These are phyloP conservation scores for Rhododendron ferrugineum DNA, from an alignment of 148 eudicot species.

Conservation along the genomic window DNA sequence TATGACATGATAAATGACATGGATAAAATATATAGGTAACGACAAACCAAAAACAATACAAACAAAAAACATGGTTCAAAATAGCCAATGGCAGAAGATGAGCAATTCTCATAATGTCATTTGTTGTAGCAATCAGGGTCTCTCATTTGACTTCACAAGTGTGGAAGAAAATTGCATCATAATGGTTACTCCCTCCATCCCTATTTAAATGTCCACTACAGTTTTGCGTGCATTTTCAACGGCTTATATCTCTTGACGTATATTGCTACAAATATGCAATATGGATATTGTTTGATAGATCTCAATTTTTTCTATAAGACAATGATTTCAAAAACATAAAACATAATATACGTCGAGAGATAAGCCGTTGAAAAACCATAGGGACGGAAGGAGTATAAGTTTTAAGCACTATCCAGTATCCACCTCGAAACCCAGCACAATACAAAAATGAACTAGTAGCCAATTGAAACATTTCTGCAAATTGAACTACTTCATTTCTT, in stretches of 20 bases:
- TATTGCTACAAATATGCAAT: too few species aligned
- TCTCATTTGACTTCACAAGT: neutral
- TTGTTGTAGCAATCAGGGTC: neutral
- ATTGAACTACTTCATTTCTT: neutral
- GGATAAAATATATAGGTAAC: neutral
- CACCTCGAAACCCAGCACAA: neutral
- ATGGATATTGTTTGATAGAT: too few species aligned
- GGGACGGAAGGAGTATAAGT: neutral
- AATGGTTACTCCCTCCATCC: neutral
- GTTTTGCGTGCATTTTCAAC: too few species aligned
- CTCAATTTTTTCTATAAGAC: too few species aligned
- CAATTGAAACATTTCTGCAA: neutral
- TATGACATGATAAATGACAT: slow-evolving; percentile 25
- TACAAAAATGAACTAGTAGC: neutral
- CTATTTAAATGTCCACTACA: too few species aligned
- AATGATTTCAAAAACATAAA: too few species aligned
- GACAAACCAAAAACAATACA: neutral
- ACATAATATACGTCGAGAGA: too few species aligned
- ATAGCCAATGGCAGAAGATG: neutral
- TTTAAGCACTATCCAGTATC: neutral
- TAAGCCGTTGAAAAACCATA: too few species aligned
- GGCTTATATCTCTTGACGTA: too few species aligned
- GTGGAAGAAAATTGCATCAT: neutral
- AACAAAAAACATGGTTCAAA: neutral
- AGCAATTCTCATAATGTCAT: neutral